Evolutionary conservation across 495 filamentous ascomycete genomes (phyloP), one percentile per base, ranked within the genome.

Genomic region (Xylaria acuta): DNA sequence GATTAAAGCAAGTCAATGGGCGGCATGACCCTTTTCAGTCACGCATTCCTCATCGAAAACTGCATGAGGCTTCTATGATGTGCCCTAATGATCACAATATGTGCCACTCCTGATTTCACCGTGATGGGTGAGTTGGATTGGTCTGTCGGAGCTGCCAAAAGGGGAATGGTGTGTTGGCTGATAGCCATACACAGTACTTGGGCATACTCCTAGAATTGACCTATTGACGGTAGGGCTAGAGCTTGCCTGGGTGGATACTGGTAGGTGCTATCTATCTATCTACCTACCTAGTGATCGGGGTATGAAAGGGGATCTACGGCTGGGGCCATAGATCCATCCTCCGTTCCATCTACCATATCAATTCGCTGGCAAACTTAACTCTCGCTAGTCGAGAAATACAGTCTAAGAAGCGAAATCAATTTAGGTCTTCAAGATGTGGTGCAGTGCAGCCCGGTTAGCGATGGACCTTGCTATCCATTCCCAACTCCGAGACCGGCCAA

Each of bases 61-160:
- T 16, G n/a, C 18, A 4, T 22, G 32, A 58, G 18, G 51, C 20
- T 47, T 69, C 38, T 2, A 51, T 16, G 20, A 66, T 40, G 25
- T 36, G 36, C 8, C 34, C 1, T 45, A 34, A 34, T n/a, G 16
- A 3, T 47, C 6, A 5, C 53, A 30, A 22, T 41, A 20, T 54
- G 5, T n/a, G n/a, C n/a, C n/a, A 25, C 9, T 43, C 22, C n/a
- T 64, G 18, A 27, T n/a, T 64, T 45, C 20, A 41, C 22, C 2
- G 38, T 54, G 2, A 40, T 22, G 2, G 9, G 25, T 30, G 38
- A 58, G 53, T 8, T 18, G 34, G 5, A n/a, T 32, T 20, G 38
- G 1, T 2, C 6, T 32, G 69, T 38, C 69, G 69, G 69, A 71
- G 69, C 59, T 71, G 11, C 69, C 59, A 36, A 51, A 71, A 56